A percentile compares a stretch with the other conserved stretches of the same genome.
Conservation (phyloP, 2,329 filamentous ascomycete species). For the Colletotrichum liaoningense region DNA sequence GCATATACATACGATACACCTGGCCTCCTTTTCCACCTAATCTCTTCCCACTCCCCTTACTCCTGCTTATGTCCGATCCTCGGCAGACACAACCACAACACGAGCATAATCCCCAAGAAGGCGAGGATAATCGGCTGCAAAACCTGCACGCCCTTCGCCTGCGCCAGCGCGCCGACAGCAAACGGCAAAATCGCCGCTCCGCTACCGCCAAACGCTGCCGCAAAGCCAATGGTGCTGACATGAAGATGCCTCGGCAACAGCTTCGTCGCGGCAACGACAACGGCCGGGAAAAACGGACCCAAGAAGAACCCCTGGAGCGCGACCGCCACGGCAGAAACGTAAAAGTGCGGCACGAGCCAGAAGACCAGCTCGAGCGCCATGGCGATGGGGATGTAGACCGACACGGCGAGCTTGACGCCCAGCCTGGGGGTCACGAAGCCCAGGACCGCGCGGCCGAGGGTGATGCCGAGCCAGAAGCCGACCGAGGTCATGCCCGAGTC, state of each 20-base stretch:
- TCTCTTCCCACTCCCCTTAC: slow-evolving; percentile 35
- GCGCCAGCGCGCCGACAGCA: slow-evolving; percentile 74
- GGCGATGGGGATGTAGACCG: slow-evolving; percentile 72
- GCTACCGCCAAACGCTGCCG: slow-evolving; percentile 78
- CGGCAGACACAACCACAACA: slow-evolving; percentile 60
- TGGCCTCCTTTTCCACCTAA: background rate
- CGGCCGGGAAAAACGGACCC: slow-evolving; percentile 81
- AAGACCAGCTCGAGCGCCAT: slow-evolving; percentile 78
- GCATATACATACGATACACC: background rate
- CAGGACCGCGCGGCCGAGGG: slow-evolving; percentile 75
- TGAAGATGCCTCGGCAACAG: slow-evolving; percentile 78
- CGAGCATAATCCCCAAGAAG: slow-evolving; percentile 55
- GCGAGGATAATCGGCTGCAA: slow-evolving; percentile 68
- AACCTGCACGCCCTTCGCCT: slow-evolving; percentile 64
- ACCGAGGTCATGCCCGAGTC: slow-evolving; percentile 80
- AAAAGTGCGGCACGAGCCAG: slow-evolving; percentile 84
- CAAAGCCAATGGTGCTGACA: slow-evolving; percentile 81
- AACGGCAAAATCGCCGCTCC: slow-evolving; percentile 77
- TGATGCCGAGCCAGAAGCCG: slow-evolving; percentile 85
- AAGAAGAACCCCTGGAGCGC: slow-evolving; percentile 82
- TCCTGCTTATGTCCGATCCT: slow-evolving; percentile 53
- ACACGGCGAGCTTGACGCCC: slow-evolving; percentile 75
- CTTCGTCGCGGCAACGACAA: slow-evolving; percentile 77
- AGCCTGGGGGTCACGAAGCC: slow-evolving; percentile 79
- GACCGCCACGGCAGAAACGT: slow-evolving; percentile 79